Conservation (phyloP, 768 basidiomycete species). For the Panus rudis region DNA sequence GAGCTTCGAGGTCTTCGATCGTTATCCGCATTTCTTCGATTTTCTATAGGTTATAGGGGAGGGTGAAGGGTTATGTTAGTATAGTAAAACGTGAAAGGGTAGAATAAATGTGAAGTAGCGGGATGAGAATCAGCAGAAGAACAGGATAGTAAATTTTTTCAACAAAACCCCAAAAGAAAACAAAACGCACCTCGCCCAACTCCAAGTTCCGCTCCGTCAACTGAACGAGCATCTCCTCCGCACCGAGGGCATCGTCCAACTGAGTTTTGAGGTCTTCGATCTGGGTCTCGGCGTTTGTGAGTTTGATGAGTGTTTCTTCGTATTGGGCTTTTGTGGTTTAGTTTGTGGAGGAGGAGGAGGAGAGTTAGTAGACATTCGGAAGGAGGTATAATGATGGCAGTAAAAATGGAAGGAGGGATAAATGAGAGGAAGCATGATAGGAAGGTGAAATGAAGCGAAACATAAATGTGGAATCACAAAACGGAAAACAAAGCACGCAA, state of each 20-base stretch:
- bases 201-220: constrained; percentile 91
- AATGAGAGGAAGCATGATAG: background rate
- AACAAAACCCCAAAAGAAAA: too few relatives aligned
- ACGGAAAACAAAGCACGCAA: too few relatives aligned
- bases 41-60: too few relatives aligned
- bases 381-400: background rate
- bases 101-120: background rate
- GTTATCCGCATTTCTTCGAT: constrained; percentile 96
- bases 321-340: constrained; percentile 53
- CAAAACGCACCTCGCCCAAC: constrained; percentile 82
- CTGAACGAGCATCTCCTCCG: constrained; percentile 94
- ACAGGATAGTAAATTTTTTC: too few relatives aligned
- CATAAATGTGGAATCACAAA: background rate
- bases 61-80: background rate
- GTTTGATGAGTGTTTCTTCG: constrained; percentile 70
- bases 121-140: too few relatives aligned
- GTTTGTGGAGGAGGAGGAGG: too few relatives aligned
- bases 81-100: background rate
- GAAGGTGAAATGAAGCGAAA: constrained; percentile 4
- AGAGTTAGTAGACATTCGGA: constrained; percentile 4
- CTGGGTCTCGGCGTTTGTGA: constrained; percentile 84
- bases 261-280: constrained; percentile 92
- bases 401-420: background rate
- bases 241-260: constrained; percentile 90
- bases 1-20: constrained; percentile 92